A percentile compares a stretch with the other conserved stretches of the same genome.
Conservation (phyloP, 108 stramenopile species). For the Epithemia pelagica region DNA sequence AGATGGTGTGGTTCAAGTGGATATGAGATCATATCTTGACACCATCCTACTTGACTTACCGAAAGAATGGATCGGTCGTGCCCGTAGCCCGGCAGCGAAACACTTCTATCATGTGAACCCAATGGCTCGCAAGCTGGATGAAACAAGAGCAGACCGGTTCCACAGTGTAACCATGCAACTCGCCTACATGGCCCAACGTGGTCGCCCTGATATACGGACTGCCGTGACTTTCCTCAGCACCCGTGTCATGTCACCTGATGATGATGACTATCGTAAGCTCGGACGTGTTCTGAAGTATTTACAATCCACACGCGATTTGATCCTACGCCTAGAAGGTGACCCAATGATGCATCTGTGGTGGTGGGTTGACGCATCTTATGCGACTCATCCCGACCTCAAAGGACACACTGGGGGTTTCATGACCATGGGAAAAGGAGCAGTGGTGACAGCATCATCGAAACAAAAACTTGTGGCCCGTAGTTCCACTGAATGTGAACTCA, state of each 20-base stretch:
- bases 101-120: no score
- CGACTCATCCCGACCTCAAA: slow-evolving; percentile 27
- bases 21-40: slow-evolving; percentile 19
- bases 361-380: slow-evolving; percentile 41
- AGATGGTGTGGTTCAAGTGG: slow-evolving; percentile 15
- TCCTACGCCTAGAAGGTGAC: slow-evolving; percentile 5
- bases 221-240: slow-evolving; percentile 21
- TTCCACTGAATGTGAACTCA: slow-evolving; percentile 32
- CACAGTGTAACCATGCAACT: not conserved
- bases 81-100: no score
- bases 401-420: slow-evolving; percentile 31
- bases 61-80: no score
- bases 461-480: slow-evolving; percentile 34
- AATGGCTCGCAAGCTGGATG: not conserved
- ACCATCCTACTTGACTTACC: slow-evolving; percentile 11
- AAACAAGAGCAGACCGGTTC: not conserved
- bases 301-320: slow-evolving; percentile 10
- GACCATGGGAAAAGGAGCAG: slow-evolving; percentile 14
- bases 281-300: slow-evolving; percentile 30
- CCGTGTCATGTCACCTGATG: slow-evolving; percentile 24
- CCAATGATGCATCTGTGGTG: slow-evolving; percentile 10
- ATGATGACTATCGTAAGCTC: slow-evolving; percentile 33
- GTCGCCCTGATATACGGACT: slow-evolving; percentile 34
- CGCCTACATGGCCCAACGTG: slow-evolving; percentile 24
- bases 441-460: slow-evolving; percentile 9